A percentile compares a stretch with the other conserved stretches of the same genome.
Evolutionary conservation across 2,329 filamentous ascomycete genomes (phyloP).

Genomic region (Setomelanomma holmii): DNA sequence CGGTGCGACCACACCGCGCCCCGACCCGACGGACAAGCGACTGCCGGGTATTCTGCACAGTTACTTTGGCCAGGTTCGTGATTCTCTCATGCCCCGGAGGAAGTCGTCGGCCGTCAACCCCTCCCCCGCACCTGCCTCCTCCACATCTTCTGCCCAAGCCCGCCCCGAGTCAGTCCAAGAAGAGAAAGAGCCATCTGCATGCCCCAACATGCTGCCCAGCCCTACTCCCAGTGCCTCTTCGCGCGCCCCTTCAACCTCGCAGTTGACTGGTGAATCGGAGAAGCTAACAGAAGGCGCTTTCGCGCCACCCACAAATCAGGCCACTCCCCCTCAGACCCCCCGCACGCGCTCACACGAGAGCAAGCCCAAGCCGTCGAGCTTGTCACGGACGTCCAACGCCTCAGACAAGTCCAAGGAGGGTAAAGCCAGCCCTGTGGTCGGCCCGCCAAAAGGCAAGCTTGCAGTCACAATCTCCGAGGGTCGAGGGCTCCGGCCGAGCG

Average conservation of each 20-base stretch:
- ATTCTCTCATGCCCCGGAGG: constrained; percentile 59
- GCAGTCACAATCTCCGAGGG: constrained; percentile 89
- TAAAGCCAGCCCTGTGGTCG: constrained; percentile 66
- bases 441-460: constrained; percentile 82
- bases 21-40: constrained; percentile 92
- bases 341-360: constrained; percentile 78
- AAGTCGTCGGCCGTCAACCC: constrained; percentile 48
- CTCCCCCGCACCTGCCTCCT: constrained; percentile 46
- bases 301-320: constrained; percentile 73
- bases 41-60: constrained; percentile 92
- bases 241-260: constrained; percentile 60
- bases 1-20: constrained; percentile 89
- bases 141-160: constrained; percentile 20
- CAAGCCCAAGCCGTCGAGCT: constrained; percentile 50
- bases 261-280: constrained; percentile 73
- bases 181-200: constrained; percentile 32
- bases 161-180: constrained; percentile 20
- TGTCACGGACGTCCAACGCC: constrained; percentile 59
- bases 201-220: constrained; percentile 62
- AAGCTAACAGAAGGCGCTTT: constrained; percentile 86
- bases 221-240: constrained; percentile 57
- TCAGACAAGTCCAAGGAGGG: constrained; percentile 51
- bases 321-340: constrained; percentile 87
- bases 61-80: constrained; percentile 99
- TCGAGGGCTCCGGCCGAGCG: constrained; percentile 78